These are phyloP conservation scores for Pseudozyma sp. DNA, from an alignment of 1,284 basidiomycete species.

Conservation along the genomic window DNA sequence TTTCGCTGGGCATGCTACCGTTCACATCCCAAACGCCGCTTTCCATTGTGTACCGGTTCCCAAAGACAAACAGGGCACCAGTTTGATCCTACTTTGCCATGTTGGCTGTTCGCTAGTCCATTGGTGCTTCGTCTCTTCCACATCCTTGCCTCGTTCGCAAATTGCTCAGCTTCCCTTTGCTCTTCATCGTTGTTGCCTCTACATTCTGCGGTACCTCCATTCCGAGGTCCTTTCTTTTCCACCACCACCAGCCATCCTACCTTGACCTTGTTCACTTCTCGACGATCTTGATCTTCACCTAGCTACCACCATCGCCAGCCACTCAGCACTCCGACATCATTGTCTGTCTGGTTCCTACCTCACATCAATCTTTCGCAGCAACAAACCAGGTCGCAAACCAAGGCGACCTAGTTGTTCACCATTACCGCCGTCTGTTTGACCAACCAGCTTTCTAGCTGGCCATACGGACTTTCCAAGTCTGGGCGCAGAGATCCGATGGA, in stretches of 20 bases:
- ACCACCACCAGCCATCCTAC: slow-evolving; percentile 5
- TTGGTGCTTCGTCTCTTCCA: slow-evolving; percentile 5
- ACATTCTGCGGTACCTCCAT: slow-evolving; percentile 4
- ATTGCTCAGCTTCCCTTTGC: background rate
- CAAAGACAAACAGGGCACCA: slow-evolving; percentile 11
- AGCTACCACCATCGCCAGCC: background rate
- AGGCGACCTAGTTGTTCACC: slow-evolving; percentile 30
- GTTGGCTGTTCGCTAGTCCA: slow-evolving; percentile 2
- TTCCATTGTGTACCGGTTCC: slow-evolving; percentile 23
- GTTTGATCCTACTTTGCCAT: background rate
- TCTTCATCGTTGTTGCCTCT: background rate
- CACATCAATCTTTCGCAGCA: background rate
- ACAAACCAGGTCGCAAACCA: slow-evolving; percentile 28
- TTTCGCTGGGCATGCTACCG: slow-evolving; percentile 4
- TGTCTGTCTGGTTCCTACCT: background rate
- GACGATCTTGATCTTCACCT: background rate
- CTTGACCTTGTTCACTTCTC: background rate
- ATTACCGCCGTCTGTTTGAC: slow-evolving; percentile 32
- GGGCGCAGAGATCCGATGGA: slow-evolving; percentile 40
- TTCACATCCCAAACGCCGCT: slow-evolving; percentile 13
- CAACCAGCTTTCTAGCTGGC: slow-evolving; percentile 49
- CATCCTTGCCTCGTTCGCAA: background rate
- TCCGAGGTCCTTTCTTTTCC: background rate
- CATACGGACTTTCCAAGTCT: slow-evolving; percentile 24
- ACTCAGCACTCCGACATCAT: background rate